These are phyloP conservation scores for Phanerodontia chrysosporium DNA, from an alignment of 768 basidiomycete genomes.

Conservation along the genomic window DNA sequence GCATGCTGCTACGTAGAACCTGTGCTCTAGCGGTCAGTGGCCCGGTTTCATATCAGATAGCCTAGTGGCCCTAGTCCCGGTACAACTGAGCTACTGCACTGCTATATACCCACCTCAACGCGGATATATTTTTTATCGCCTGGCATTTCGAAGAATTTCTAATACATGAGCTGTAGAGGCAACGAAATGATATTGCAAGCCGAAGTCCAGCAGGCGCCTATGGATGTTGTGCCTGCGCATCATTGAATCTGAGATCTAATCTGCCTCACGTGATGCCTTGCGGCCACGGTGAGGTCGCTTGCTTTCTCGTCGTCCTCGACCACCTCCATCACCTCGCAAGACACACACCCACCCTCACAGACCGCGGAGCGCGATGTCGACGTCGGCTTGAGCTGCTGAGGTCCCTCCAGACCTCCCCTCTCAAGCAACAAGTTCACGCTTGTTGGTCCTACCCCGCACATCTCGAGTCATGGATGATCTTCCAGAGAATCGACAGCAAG, in stretches of 20 bases:
- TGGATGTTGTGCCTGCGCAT: no score
- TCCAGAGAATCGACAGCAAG: conserved; percentile 59
- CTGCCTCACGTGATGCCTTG: neutral
- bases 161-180: no score
- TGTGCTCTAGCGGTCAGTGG: no score
- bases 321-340: neutral
- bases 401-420: conserved; percentile 61
- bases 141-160: no score
- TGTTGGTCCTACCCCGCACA: conserved; percentile 21
- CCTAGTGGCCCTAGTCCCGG: no score
- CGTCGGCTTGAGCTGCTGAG: conserved; percentile 76
- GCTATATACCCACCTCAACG: no score
- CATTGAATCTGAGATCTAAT: conserved; percentile 2
- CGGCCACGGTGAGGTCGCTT: neutral
- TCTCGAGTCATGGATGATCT: conserved; percentile 53
- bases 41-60: no score
- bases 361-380: conserved; percentile 46
- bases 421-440: conserved; percentile 43
- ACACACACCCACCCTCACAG: neutral
- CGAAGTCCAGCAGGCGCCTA: neutral
- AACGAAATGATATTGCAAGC: no score
- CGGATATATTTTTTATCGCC: no score
- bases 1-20: no score
- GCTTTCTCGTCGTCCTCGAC: neutral
- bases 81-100: no score